These are phyloP conservation scores for Botrytis elliptica DNA, from an alignment of 2,329 filamentous ascomycete species.

Conservation along the genomic window DNA sequence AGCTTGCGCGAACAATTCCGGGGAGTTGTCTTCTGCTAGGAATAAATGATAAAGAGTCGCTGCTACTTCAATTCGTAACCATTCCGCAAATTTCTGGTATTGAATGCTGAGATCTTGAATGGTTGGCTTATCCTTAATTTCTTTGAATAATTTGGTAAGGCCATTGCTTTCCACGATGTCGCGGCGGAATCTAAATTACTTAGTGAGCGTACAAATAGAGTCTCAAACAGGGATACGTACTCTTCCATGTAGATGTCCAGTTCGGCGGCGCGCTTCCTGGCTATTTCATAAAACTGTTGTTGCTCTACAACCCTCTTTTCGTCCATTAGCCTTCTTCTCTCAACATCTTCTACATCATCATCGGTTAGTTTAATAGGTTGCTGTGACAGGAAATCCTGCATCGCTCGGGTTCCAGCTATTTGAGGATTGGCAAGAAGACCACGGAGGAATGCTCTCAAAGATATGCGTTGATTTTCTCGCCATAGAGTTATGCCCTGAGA, in stretches of 20 bases:
- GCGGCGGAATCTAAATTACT: conserved; percentile 55
- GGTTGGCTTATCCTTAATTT: conserved; percentile 85
- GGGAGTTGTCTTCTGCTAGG: conserved; percentile 95
- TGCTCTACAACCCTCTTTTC: conserved; percentile 89
- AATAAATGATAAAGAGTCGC: conserved; percentile 97
- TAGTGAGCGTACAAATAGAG: conserved; percentile 17
- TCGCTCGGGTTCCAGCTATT: conserved; percentile 77
- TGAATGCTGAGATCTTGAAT: conserved; percentile 89
- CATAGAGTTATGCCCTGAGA: conserved; percentile 58
- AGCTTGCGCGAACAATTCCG: conserved; percentile 89
- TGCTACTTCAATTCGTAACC: conserved; percentile 94
- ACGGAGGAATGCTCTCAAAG: conserved; percentile 85
- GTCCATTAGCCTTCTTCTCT: conserved; percentile 77
- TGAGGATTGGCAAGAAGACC: conserved; percentile 81
- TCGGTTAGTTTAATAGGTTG: conserved; percentile 73
- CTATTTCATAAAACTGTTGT: conserved; percentile 92
- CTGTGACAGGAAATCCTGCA: conserved; percentile 77
- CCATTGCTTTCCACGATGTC: conserved; percentile 74
- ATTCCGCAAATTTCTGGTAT: conserved; percentile 97
- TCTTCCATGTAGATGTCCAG: conserved; percentile 98
- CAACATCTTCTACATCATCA: conserved; percentile 80
- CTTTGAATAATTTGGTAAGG: conserved; percentile 85
- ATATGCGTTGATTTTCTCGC: conserved; percentile 88
- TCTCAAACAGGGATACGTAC: conserved; percentile 48
- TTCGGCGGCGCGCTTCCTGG: conserved; percentile 82